phyloP scores from a whole-genome alignment of 768 basidiomycete genomes.

The Collybia mongolica region DNA sequence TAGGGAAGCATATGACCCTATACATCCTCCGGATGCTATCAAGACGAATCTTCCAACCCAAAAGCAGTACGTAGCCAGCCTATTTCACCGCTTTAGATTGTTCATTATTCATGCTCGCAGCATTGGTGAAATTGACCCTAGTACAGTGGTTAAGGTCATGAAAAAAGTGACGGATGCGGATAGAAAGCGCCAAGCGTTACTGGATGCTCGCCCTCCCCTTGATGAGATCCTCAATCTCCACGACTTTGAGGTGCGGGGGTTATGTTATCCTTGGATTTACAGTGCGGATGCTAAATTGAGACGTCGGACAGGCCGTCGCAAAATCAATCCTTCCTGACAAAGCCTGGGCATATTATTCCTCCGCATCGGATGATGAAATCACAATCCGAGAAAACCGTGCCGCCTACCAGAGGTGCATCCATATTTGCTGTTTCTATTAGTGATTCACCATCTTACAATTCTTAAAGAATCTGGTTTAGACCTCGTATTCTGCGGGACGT shows the following conservation, averaged over 20 bases:
- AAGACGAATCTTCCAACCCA: constrained; percentile 73
- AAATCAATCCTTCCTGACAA: constrained; percentile 76
- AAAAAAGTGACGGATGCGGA: constrained; percentile 70
- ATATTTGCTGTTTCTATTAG: background rate
- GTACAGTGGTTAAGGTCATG: constrained; percentile 60
- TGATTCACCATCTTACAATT: constrained; percentile 1
- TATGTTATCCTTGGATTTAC: background rate
- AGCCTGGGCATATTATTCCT: constrained; percentile 95
- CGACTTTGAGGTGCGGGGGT: constrained; percentile 75
- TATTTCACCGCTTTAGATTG: background rate
- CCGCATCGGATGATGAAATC: constrained; percentile 92
- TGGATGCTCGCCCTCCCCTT: constrained; percentile 67
- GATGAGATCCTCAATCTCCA: constrained; percentile 84
- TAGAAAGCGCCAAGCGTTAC: constrained; percentile 58
- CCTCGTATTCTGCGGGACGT: constrained; percentile 84
- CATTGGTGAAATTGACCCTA: constrained; percentile 68
- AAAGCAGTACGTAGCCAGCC: constrained; percentile 57
- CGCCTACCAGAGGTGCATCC: constrained; percentile 79
- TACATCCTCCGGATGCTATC: constrained; percentile 82
- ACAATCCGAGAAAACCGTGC: constrained; percentile 84
- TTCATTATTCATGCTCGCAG: constrained; percentile 25
- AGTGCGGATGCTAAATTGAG: constrained; percentile 3
- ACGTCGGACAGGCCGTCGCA: constrained; percentile 62
- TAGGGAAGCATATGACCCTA: constrained; percentile 78
- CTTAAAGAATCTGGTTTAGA: constrained; percentile 79